Conservation (phyloP, 1,139 yeast genomes). For the Candida sp. region DNA sequence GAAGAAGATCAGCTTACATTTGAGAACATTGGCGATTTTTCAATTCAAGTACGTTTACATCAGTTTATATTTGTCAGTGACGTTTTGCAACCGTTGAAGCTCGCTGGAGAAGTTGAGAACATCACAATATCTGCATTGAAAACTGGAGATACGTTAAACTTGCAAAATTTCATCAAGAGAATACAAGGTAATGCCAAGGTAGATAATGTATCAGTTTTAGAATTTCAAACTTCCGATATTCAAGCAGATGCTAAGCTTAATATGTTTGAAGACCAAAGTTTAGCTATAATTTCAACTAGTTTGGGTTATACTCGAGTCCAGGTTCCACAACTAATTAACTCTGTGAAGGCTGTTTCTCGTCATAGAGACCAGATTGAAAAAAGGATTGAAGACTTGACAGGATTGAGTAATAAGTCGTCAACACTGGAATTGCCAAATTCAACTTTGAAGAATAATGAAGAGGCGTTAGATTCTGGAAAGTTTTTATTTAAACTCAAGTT, state of each 20-base stretch:
- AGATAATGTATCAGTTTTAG: slow-evolving; percentile 14
- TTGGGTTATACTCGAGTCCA: slow-evolving; percentile 33
- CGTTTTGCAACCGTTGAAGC: not conserved
- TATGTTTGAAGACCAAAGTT: slow-evolving; percentile 11
- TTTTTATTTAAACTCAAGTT: slow-evolving; percentile 21
- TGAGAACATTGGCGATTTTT: not conserved
- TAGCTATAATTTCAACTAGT: slow-evolving; percentile 18
- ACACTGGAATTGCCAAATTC: not conserved
- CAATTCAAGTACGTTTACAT: not conserved
- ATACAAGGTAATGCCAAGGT: slow-evolving; percentile 5
- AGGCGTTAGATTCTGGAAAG: not conserved
- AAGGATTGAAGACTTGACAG: slow-evolving; percentile 14
- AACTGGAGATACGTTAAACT: not conserved
- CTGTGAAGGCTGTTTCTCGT: slow-evolving; percentile 16
- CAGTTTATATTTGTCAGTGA: not conserved
- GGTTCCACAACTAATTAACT: slow-evolving; percentile 23
- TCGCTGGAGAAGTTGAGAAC: not conserved
- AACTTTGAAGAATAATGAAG: not conserved
- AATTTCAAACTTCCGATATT: slow-evolving; percentile 30
- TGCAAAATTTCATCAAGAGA: not conserved
- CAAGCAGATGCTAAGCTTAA: slow-evolving; percentile 16
- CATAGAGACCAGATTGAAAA: slow-evolving; percentile 10
- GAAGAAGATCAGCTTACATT: not conserved
- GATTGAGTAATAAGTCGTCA: slow-evolving; percentile 2
- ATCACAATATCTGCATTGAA: not conserved